Evolutionary conservation across 2,329 filamentous ascomycete species (phyloP).

Genomic region (Magnaporthales sp.): DNA sequence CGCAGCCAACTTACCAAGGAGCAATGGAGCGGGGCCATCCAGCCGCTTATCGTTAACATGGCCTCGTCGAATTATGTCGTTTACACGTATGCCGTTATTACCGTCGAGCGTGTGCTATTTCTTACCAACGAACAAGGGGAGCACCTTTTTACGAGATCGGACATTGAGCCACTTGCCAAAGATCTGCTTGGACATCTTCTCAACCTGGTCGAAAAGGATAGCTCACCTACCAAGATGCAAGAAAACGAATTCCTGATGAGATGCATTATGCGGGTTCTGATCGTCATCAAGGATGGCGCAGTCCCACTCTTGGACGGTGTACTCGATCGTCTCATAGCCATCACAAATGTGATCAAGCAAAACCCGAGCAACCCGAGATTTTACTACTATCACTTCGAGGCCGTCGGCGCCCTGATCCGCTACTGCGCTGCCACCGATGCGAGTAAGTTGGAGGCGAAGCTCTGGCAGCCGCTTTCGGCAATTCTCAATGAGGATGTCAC

Average conservation of each 20-base stretch:
- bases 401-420: constrained; percentile 79
- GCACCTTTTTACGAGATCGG: constrained; percentile 69
- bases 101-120: constrained; percentile 86
- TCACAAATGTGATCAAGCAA: constrained; percentile 83
- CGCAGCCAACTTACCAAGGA: constrained; percentile 86
- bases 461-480: constrained; percentile 76
- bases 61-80: constrained; percentile 89
- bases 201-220: constrained; percentile 78
- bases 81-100: constrained; percentile 94
- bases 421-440: constrained; percentile 58
- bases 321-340: constrained; percentile 76
- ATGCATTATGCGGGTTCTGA: constrained; percentile 94
- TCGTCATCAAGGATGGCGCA: constrained; percentile 82
- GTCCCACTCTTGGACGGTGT: constrained; percentile 66
- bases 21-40: constrained; percentile 85
- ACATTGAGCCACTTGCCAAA: constrained; percentile 74
- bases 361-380: constrained; percentile 97
- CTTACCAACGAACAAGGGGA: constrained; percentile 68
- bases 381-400: constrained; percentile 98
- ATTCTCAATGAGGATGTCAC: constrained; percentile 77
- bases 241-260: constrained; percentile 99
- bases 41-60: constrained; percentile 83
- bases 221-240: constrained; percentile 83
- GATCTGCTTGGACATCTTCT: constrained; percentile 87
- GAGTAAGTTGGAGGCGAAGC: constrained; percentile 64